Evolutionary conservation across 2,329 filamentous ascomycete species (phyloP).

Genomic region (Amphichorda felina): DNA sequence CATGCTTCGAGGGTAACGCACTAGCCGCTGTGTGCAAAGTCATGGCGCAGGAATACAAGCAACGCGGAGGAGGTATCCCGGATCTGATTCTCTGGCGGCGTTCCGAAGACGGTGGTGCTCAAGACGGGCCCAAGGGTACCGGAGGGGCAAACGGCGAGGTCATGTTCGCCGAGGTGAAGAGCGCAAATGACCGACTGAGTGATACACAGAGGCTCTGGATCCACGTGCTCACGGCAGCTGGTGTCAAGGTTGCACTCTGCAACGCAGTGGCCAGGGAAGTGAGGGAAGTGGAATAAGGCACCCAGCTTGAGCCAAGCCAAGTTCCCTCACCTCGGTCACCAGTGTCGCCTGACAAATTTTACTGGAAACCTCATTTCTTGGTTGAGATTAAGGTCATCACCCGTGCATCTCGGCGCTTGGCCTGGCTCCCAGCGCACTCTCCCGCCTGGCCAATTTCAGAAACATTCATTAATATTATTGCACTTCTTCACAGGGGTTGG

Average conservation of each 20-base stretch:
- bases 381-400: no score
- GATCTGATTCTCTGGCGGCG: conserved; percentile 81
- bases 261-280: conserved; percentile 46
- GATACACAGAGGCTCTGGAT: conserved; percentile 97
- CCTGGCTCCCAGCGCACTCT: no score
- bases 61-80: conserved; percentile 77
- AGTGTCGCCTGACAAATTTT: no score
- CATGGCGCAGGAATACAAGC: conserved; percentile 87
- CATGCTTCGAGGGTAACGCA: conserved; percentile 68
- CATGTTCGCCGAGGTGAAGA: conserved; percentile 73
- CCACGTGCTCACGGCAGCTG: conserved; percentile 77
- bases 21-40: conserved; percentile 83
- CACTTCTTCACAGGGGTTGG: no score
- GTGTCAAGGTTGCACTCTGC: conserved; percentile 75
- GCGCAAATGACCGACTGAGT: conserved; percentile 82
- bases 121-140: conserved; percentile 9
- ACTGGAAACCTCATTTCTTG: no score
- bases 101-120: conserved; percentile 12
- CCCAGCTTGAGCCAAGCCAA: background rate
- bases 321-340: no score
- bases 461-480: no score
- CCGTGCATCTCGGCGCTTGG: no score
- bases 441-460: no score
- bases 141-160: conserved; percentile 40
- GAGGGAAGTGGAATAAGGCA: conserved; percentile 26